Evolutionary conservation across 495 filamentous ascomycete species (phyloP), one percentile per base, ranked within the genome.

Genomic region (Neurospora intermedia): DNA sequence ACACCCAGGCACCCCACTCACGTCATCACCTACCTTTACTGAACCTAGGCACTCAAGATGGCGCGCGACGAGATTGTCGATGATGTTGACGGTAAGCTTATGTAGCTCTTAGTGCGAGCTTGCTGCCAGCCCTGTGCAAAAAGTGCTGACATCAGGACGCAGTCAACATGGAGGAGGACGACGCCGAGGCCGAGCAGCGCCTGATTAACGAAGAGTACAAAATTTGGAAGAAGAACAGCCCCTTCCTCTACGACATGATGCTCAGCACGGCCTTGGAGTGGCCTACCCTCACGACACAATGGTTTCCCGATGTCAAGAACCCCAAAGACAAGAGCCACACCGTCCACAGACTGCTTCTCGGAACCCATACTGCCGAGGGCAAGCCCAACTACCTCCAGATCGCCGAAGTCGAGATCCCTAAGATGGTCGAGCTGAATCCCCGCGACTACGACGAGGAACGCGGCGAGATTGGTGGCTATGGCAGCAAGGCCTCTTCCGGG

Each of bases 121-220:
- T 69, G n/a, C 41, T 15, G 18, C 20, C 69, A 18, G 69, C 43
- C 43, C 42, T 70, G 18, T 27, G 18, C 43, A 69, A 42, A 72
- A 72, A 39, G 15, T 43, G 38, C 73, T 46, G 43, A 45, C 69
- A 41, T 38, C 9, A 66, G 54, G 27, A 38, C 42, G 27, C 78
- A 88, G 86, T 85, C 83, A 87, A 81, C 71, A 85, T 81, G 79
- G 83, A 90, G 73, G 86, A 89, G 75, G 91, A 93, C 70, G 91
- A 94, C 73, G 87, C 89, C 77, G 89, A 90, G 41, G 88, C 82
- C 71, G 84, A 86, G 76, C 85, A 97, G 79, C 93, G 96, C 81
- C 89, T 96, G 69, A 91, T 98, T 81, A 99, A 99, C 76, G 96
- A 99, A 86, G 96, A 98, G 83, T 99, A 99, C 88, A 99, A 99